Conservation (phyloP, 2,329 filamentous ascomycete genomes). For the Zasmidium cellare region DNA sequence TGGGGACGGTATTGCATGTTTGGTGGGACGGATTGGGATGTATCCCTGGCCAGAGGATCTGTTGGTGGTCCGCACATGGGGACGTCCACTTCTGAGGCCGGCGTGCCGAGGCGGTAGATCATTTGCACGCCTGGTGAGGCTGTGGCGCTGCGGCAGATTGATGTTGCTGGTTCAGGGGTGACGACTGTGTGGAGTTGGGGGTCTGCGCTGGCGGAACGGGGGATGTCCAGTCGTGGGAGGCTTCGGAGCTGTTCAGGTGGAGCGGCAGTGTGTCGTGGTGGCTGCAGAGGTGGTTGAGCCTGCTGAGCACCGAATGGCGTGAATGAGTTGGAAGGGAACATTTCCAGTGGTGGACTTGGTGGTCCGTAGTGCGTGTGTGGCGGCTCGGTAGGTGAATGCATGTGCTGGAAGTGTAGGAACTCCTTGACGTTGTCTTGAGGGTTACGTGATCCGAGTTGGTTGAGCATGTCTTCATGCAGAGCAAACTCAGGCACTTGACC, state of each 20-base stretch:
- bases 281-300: slow-evolving; percentile 37
- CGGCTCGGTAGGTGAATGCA: slow-evolving; percentile 46
- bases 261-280: slow-evolving; percentile 40
- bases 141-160: slow-evolving; percentile 47
- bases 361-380: slow-evolving; percentile 53
- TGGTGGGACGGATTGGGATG: slow-evolving; percentile 88
- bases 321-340: slow-evolving; percentile 26
- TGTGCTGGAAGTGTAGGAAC: slow-evolving; percentile 82
- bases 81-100: slow-evolving; percentile 87
- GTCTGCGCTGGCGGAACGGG: slow-evolving; percentile 40
- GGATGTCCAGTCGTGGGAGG: slow-evolving; percentile 60
- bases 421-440: slow-evolving; percentile 92
- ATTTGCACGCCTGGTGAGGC: slow-evolving; percentile 49
- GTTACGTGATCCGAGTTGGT: slow-evolving; percentile 69
- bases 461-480: slow-evolving; percentile 72
- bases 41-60: slow-evolving; percentile 73
- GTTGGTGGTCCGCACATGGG: slow-evolving; percentile 53
- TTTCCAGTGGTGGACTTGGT: slow-evolving; percentile 59
- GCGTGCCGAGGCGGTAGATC: slow-evolving; percentile 78
- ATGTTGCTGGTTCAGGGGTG: slow-evolving; percentile 39
- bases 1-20: slow-evolving; percentile 77
- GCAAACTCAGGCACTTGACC: slow-evolving; percentile 62
- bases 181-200: slow-evolving; percentile 34
- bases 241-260: slow-evolving; percentile 53
- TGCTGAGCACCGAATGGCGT: slow-evolving; percentile 27